A percentile compares a stretch with the other conserved stretches of the same genome.
phyloP scores from a whole-genome alignment of 805 yeast genomes.

The Cyberlindnera nakhonratchasimensis region DNA sequence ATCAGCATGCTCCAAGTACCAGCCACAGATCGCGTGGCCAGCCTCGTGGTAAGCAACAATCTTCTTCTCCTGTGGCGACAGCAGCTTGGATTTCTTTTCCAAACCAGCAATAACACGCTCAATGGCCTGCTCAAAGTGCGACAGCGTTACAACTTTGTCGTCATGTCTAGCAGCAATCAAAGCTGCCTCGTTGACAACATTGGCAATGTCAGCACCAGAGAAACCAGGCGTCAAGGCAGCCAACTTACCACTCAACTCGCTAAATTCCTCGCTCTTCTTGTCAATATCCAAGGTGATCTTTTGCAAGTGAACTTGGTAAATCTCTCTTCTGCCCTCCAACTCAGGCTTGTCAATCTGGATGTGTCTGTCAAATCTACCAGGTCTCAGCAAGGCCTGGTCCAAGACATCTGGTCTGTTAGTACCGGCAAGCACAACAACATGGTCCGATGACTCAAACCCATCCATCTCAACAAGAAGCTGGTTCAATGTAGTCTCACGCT shows the following conservation, averaged over 20 bases:
- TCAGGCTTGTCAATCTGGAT: conserved; percentile 91
- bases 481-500: conserved; percentile 92
- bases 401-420: conserved; percentile 93
- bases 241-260: conserved; percentile 72
- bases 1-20: conserved; percentile 89
- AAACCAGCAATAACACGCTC: conserved; percentile 97
- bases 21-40: conserved; percentile 98
- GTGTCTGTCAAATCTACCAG: conserved; percentile 97
- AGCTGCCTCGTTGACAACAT: conserved; percentile 96
- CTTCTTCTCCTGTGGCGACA: conserved; percentile 81
- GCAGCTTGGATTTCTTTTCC: conserved; percentile 81
- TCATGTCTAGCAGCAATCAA: conserved; percentile 89
- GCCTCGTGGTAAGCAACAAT: conserved; percentile 98
- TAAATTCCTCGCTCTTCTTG: conserved; percentile 40
- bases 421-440: conserved; percentile 96
- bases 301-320: conserved; percentile 79
- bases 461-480: conserved; percentile 98
- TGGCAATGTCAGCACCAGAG: conserved; percentile 98
- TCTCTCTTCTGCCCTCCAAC: conserved; percentile 90
- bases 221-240: conserved; percentile 98
- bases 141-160: conserved; percentile 62
- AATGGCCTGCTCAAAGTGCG: conserved; percentile 92
- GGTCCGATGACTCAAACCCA: conserved; percentile 88
- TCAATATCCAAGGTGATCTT: conserved; percentile 60
- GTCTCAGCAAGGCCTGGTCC: conserved; percentile 91